Conservation (phyloP, 257 asterid species). For the Primulina tabacum region DNA sequence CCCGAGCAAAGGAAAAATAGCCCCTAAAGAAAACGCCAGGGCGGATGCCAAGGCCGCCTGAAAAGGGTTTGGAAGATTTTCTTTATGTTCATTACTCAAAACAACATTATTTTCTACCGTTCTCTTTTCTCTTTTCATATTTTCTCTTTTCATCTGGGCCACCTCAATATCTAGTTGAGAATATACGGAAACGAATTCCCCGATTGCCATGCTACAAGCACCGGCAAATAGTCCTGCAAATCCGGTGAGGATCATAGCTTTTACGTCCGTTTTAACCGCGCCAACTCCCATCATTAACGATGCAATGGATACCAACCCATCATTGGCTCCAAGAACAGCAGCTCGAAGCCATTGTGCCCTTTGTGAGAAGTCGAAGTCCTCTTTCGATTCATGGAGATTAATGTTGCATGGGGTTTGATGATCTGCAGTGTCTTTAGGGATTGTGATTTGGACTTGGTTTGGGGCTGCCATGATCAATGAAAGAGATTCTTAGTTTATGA, state of each 20-base stretch:
- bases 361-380: constrained; percentile 46
- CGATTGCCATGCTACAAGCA: constrained; percentile 83
- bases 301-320: constrained; percentile 63
- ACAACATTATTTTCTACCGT: background rate
- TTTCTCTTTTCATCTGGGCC: constrained; percentile 56
- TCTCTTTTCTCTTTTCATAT: constrained; percentile 37
- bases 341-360: constrained; percentile 84
- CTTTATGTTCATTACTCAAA: constrained; percentile 20
- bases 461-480: constrained; percentile 42
- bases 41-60: constrained; percentile 68
- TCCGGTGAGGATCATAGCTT: constrained; percentile 57
- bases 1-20: constrained; percentile 53
- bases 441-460: constrained; percentile 35
- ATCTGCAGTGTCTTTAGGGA: constrained; percentile 24
- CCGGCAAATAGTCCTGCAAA: constrained; percentile 68
- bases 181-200: constrained; percentile 68
- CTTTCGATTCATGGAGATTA: constrained; percentile 23
- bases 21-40: constrained; percentile 59
- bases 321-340: constrained; percentile 66
- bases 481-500: constrained; percentile 6
- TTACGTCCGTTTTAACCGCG: constrained; percentile 47
- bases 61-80: constrained; percentile 56
- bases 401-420: constrained; percentile 16
- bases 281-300: constrained; percentile 75
- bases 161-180: constrained; percentile 63